A percentile compares a stretch with the other conserved stretches of the same genome.
phyloP scores from a whole-genome alignment of 2,329 filamentous ascomycete genomes.

The Calonectria crousiana region DNA sequence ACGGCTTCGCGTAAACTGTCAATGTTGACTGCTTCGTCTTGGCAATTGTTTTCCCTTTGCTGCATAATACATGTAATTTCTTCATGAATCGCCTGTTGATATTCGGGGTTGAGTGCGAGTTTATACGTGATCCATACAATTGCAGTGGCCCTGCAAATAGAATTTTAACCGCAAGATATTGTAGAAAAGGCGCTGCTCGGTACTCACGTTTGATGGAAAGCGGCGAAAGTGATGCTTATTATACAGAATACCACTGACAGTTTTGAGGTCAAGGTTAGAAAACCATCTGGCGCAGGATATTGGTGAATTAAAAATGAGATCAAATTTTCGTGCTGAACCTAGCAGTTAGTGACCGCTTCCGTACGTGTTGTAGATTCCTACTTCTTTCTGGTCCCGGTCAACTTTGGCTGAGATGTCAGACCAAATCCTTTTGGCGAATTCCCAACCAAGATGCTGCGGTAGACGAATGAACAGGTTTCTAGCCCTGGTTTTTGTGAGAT shows the following conservation, averaged over 20 bases:
- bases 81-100: background rate
- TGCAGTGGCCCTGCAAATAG: background rate
- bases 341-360: background rate
- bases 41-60: background rate
- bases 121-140: background rate
- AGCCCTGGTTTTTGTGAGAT: background rate
- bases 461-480: background rate
- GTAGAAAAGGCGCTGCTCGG: background rate
- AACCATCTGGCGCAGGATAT: background rate
- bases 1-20: background rate
- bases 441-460: background rate
- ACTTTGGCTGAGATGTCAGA: background rate
- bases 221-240: background rate
- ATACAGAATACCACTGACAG: background rate
- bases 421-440: background rate
- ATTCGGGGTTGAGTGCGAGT: background rate
- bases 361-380: background rate
- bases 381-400: background rate
- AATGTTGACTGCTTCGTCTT: background rate
- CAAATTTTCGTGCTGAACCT: background rate
- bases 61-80: background rate
- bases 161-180: background rate
- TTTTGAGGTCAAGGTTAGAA: background rate
- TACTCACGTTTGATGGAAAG: background rate
- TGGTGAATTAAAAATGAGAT: background rate